phyloP scores from a whole-genome alignment of 2,329 filamentous ascomycete species.

The Leptosphaerulina australis region DNA sequence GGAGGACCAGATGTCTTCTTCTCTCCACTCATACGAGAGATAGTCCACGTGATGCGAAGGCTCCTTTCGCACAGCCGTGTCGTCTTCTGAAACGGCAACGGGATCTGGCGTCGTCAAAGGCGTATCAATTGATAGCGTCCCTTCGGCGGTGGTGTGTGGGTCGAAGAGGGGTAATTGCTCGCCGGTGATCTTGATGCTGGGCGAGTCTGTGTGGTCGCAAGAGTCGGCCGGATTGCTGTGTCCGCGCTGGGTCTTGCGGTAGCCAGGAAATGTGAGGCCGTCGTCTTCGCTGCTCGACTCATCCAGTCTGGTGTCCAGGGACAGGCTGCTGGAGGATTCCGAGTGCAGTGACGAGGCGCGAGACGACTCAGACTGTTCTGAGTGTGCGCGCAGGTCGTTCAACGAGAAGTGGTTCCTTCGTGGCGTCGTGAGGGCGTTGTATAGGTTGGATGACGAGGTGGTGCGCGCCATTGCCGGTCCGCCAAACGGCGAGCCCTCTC shows the following conservation, averaged over 20 bases:
- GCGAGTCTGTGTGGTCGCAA: conserved; percentile 18
- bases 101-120: conserved; percentile 64
- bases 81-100: conserved; percentile 69
- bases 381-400: conserved; percentile 46
- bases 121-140: conserved; percentile 50
- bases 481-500: conserved; percentile 44
- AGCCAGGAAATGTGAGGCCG: conserved; percentile 55
- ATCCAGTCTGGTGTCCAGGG: conserved; percentile 64
- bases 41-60: conserved; percentile 94
- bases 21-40: conserved; percentile 87
- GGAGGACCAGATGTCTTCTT: conserved; percentile 97
- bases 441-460: conserved; percentile 54
- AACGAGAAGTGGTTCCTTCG: conserved; percentile 45
- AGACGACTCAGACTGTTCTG: conserved; percentile 45
- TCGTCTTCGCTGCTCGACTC: conserved; percentile 49
- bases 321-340: conserved; percentile 68
- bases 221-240: conserved; percentile 23
- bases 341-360: conserved; percentile 63
- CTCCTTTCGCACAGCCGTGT: conserved; percentile 73
- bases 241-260: conserved; percentile 30
- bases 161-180: conserved; percentile 44
- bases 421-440: conserved; percentile 44
- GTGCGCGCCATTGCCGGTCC: conserved; percentile 45
- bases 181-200: conserved; percentile 24
- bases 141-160: conserved; percentile 43